Evolutionary conservation across 140 eudicot species (phyloP).

Genomic region (Senecio squalidus): DNA sequence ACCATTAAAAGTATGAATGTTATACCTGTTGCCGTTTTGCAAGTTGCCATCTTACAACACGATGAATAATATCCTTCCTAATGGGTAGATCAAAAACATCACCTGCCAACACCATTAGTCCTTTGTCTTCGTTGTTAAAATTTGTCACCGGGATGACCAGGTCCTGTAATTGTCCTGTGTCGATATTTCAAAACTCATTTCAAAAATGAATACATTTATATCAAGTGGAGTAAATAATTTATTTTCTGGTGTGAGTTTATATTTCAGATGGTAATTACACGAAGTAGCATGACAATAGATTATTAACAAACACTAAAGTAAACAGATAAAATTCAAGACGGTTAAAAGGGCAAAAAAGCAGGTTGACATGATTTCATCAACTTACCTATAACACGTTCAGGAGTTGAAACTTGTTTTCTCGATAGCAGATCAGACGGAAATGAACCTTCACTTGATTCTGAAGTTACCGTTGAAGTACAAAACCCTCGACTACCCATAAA

Average conservation of each 20-base stretch:
- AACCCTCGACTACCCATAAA: slow-evolving; percentile 35
- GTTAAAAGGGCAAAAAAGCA: too few relatives aligned
- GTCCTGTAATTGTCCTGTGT: slow-evolving; percentile 68
- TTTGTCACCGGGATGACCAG: slow-evolving; percentile 79
- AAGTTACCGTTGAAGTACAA: slow-evolving; percentile 47
- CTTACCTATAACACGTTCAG: slow-evolving; percentile 65
- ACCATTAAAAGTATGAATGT: background rate
- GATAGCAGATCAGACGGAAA: slow-evolving; percentile 67
- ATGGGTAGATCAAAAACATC: slow-evolving; percentile 95
- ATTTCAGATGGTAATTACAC: background rate
- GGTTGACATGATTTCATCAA: background rate
- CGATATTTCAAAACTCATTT: slow-evolving; percentile 7
- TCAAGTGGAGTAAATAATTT: background rate
- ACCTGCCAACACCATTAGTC: slow-evolving; percentile 82
- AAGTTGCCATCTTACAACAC: slow-evolving; percentile 98
- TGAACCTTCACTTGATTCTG: slow-evolving; percentile 55
- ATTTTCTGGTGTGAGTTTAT: background rate
- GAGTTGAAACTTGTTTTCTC: slow-evolving; percentile 30
- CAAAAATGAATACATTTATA: background rate
- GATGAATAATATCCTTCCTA: slow-evolving; percentile 86
- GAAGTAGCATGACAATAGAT: background rate
- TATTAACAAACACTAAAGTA: background rate
- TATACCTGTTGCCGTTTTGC: slow-evolving; percentile 93
- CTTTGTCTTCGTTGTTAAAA: slow-evolving; percentile 77
- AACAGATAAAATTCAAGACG: background rate